phyloP scores from a whole-genome alignment of 306 rosid genomes.

The Acmispon strigosus region DNA sequence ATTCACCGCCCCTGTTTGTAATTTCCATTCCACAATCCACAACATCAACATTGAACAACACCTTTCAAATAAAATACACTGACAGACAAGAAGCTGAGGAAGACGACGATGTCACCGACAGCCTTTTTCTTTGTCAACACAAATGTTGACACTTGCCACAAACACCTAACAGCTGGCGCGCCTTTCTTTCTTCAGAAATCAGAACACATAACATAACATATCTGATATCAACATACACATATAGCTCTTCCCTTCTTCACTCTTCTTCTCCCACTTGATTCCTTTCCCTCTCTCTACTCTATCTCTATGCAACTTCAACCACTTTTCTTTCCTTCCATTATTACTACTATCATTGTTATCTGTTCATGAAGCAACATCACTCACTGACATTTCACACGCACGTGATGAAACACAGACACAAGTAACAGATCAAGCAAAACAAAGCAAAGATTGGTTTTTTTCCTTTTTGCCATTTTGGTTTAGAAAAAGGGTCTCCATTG shows the following conservation, averaged over 20 bases:
- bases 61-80: not conserved
- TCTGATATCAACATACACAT: too few relatives aligned
- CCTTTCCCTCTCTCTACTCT: constrained; percentile 9
- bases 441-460: not conserved
- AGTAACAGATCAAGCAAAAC: not conserved
- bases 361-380: not conserved
- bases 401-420: not conserved
- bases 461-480: constrained; percentile 12
- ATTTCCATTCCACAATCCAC: too few relatives aligned
- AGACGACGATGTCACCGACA: constrained; percentile 13
- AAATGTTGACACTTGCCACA: too few relatives aligned
- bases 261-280: not conserved
- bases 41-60: too few relatives aligned
- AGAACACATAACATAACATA: too few relatives aligned
- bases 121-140: not conserved
- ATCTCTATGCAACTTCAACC: not conserved
- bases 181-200: too few relatives aligned
- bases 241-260: too few relatives aligned
- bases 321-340: not conserved
- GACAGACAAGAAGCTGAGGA: not conserved
- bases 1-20: not conserved
- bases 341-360: not conserved
- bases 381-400: not conserved
- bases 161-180: too few relatives aligned
- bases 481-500: constrained; percentile 1